phyloP scores from a whole-genome alignment of 306 rosid species.

The Bauhinia variegata region DNA sequence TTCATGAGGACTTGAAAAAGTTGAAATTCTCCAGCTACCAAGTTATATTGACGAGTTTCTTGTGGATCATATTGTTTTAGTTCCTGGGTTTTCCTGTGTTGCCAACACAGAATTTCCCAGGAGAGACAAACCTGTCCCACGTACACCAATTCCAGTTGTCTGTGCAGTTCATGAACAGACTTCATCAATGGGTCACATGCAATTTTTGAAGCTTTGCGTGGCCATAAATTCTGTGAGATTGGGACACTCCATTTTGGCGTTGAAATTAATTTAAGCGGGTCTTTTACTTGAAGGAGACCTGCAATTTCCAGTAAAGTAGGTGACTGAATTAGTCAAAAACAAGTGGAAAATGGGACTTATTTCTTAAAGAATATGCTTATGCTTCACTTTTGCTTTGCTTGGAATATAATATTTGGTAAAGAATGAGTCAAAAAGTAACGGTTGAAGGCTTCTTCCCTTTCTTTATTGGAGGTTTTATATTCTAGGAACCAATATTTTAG shows the following conservation, averaged over 20 bases:
- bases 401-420: conserved; percentile 34
- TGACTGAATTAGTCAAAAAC: neutral
- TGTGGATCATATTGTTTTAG: conserved; percentile 50
- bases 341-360: conserved; percentile 22
- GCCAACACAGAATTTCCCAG: conserved; percentile 96
- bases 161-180: conserved; percentile 59
- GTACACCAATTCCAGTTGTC: conserved; percentile 83
- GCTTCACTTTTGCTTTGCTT: conserved; percentile 37
- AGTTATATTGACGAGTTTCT: conserved; percentile 49
- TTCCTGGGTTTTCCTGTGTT: conserved; percentile 65
- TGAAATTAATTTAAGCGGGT: conserved; percentile 50
- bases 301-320: conserved; percentile 32
- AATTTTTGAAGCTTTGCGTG: conserved; percentile 49
- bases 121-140: conserved; percentile 95
- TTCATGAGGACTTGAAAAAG: conserved; percentile 80
- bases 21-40: conserved; percentile 78
- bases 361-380: conserved; percentile 26
- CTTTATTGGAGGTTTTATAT: conserved; percentile 38
- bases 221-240: conserved; percentile 58
- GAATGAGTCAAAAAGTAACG: conserved; percentile 37
- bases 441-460: conserved; percentile 34
- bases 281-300: conserved; percentile 80
- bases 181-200: conserved; percentile 53
- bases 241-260: conserved; percentile 45
- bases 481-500: conserved; percentile 29